phyloP scores from a whole-genome alignment of 1,284 basidiomycete species.

The Moesziomyces globuligerus region DNA sequence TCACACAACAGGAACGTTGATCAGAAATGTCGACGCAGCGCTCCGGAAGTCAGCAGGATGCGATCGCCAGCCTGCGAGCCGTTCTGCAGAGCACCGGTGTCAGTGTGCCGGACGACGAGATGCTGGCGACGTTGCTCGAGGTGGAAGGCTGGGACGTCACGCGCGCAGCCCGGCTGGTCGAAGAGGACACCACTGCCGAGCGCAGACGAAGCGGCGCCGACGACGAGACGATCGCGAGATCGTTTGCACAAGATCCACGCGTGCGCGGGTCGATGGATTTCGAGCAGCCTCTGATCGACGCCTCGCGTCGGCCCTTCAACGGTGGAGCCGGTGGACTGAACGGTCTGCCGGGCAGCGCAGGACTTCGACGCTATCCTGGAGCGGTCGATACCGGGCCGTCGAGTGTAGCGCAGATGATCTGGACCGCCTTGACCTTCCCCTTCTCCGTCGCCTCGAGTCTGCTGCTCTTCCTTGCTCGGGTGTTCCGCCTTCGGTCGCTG shows the following conservation, averaged over 20 bases:
- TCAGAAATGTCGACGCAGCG: conserved; percentile 22
- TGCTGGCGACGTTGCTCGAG: conserved; percentile 44
- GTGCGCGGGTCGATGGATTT: conserved; percentile 29
- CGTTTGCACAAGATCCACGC: conserved; percentile 32
- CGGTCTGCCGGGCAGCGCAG: conserved; percentile 25
- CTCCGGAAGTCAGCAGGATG: conserved; percentile 35
- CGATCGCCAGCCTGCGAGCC: conserved; percentile 33
- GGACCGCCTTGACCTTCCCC: conserved; percentile 46
- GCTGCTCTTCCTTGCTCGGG: conserved; percentile 38
- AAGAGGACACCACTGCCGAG: conserved; percentile 42
- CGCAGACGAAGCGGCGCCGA: conserved; percentile 45
- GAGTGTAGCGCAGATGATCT: conserved; percentile 42
- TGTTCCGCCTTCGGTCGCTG: conserved; percentile 30
- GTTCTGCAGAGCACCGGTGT: conserved; percentile 21
- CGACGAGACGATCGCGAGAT: conserved; percentile 46
- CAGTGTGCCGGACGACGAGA: conserved; percentile 26
- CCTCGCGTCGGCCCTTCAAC: not conserved
- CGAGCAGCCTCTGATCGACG: conserved; percentile 6
- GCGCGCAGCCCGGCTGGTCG: conserved; percentile 36
- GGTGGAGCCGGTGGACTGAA: conserved; percentile 18
- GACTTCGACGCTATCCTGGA: conserved; percentile 26
- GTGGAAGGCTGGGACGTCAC: conserved; percentile 48
- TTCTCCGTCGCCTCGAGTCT: conserved; percentile 45
- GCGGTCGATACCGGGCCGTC: conserved; percentile 3
- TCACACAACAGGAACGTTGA: no score